Percentiles rank a stretch among this genome's conserved stretches.
phyloP scores from a whole-genome alignment of 148 eudicot genomes.

The Rhododendron molle region DNA sequence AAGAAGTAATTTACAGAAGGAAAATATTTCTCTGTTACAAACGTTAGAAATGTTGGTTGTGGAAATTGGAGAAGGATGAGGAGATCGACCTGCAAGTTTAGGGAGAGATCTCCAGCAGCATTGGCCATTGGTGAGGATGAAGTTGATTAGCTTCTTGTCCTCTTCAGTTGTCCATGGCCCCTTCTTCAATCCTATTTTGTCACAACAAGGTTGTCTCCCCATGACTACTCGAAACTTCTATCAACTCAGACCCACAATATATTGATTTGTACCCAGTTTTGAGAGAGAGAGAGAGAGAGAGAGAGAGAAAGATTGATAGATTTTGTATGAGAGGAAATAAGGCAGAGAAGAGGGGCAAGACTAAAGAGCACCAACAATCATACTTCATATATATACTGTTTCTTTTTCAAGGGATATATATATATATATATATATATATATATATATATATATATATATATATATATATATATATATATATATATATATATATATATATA shows the following conservation, averaged over 20 bases:
- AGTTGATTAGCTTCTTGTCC: constrained; percentile 47
- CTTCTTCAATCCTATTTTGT: constrained; percentile 49
- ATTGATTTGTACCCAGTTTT: neutral
- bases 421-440: too few species aligned
- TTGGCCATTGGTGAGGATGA: constrained; percentile 58
- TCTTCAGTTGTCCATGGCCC: constrained; percentile 63
- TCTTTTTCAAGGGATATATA: neutral
- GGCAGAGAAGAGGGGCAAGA: neutral
- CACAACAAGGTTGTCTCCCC: constrained; percentile 63
- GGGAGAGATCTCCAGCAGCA: constrained; percentile 63
- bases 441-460: too few species aligned
- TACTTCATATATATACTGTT: neutral
- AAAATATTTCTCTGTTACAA: neutral
- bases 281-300: constrained; percentile 7
- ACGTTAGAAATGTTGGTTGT: neutral
- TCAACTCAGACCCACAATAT: neutral
- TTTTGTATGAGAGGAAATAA: neutral
- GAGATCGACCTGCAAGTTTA: constrained; percentile 45
- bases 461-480: too few species aligned
- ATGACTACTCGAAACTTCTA: constrained; percentile 8
- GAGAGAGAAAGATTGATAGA: neutral
- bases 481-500: too few species aligned
- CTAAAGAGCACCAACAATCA: constrained; percentile 5
- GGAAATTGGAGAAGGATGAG: neutral
- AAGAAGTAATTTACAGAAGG: neutral